These are phyloP conservation scores for Flueggea neowawraea DNA, from an alignment of 441 rosid genomes.

Conservation along the genomic window DNA sequence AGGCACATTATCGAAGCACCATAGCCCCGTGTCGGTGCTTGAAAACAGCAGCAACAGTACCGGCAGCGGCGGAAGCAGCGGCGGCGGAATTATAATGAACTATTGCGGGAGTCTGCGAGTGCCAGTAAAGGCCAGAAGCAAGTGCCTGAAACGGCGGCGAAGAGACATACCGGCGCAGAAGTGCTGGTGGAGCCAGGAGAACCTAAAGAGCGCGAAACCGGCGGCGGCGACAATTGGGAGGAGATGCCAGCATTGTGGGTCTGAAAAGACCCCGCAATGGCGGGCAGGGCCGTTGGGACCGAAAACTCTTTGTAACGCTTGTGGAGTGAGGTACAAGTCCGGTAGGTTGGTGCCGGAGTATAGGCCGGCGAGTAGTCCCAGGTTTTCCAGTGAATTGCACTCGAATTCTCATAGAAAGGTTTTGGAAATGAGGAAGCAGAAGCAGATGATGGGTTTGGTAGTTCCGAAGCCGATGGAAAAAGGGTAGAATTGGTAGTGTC, in stretches of 20 bases:
- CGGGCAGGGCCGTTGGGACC: constrained; percentile 86
- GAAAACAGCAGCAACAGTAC: constrained; percentile 52
- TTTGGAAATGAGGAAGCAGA: constrained; percentile 81
- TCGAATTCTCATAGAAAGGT: constrained; percentile 94
- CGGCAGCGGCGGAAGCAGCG: background rate
- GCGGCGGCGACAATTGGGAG: constrained; percentile 39
- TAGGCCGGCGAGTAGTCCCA: constrained; percentile 85
- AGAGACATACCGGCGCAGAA: constrained; percentile 26
- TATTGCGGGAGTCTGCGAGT: constrained; percentile 35
- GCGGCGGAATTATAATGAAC: constrained; percentile 23
- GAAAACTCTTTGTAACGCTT: constrained; percentile 89
- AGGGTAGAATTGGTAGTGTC: constrained; percentile 23
- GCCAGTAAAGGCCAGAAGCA: constrained; percentile 68
- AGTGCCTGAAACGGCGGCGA: constrained; percentile 41
- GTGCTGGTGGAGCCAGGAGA: constrained; percentile 17
- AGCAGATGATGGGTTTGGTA: constrained; percentile 29
- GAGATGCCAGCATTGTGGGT: constrained; percentile 83
- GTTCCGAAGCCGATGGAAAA: constrained; percentile 42
- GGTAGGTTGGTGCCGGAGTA: constrained; percentile 94
- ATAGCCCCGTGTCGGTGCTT: constrained; percentile 64
- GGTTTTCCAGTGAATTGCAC: constrained; percentile 60
- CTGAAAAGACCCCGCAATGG: constrained; percentile 97
- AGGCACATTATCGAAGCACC: constrained; percentile 27
- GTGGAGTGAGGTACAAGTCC: constrained; percentile 89
- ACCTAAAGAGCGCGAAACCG: constrained; percentile 16